Conservation (phyloP, 352 stramenopile species). For the Pythium grandisporangium region DNA sequence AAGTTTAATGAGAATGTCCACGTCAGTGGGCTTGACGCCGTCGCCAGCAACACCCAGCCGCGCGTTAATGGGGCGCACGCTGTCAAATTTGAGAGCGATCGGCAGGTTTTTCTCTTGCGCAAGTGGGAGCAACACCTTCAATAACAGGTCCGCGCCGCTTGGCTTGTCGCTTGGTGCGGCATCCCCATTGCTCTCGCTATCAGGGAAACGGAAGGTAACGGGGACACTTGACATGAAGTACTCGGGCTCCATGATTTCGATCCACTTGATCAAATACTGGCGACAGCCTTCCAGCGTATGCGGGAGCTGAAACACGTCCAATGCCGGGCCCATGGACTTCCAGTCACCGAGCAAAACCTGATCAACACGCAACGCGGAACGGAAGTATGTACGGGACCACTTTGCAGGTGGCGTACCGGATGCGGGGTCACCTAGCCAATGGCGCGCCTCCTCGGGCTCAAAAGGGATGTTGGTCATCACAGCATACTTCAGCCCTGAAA, state of each 20-base stretch:
- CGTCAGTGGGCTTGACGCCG: conserved; percentile 87
- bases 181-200: conserved; percentile 14
- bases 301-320: conserved; percentile 38
- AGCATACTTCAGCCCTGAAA: conserved; percentile 79
- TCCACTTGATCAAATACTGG: conserved; percentile 86
- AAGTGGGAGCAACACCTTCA: conserved; percentile 85
- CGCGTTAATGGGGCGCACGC: conserved; percentile 85
- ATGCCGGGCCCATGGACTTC: conserved; percentile 53
- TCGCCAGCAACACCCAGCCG: conserved; percentile 73
- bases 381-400: conserved; percentile 71
- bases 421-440: conserved; percentile 36
- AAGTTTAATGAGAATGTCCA: conserved; percentile 79
- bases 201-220: conserved; percentile 76
- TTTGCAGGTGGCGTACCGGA: conserved; percentile 26
- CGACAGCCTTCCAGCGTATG: conserved; percentile 72
- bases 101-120: conserved; percentile 84
- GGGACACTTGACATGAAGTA: conserved; percentile 94
- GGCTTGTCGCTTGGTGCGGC: conserved; percentile 14
- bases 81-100: conserved; percentile 92
- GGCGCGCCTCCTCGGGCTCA: conserved; percentile 35
- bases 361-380: conserved; percentile 87
- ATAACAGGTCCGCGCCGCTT: conserved; percentile 57
- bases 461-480: conserved; percentile 96
- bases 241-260: conserved; percentile 87
- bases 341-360: conserved; percentile 86